phyloP scores from a whole-genome alignment of 1,139 yeast species.

The Saccharomyces pastorianus region DNA sequence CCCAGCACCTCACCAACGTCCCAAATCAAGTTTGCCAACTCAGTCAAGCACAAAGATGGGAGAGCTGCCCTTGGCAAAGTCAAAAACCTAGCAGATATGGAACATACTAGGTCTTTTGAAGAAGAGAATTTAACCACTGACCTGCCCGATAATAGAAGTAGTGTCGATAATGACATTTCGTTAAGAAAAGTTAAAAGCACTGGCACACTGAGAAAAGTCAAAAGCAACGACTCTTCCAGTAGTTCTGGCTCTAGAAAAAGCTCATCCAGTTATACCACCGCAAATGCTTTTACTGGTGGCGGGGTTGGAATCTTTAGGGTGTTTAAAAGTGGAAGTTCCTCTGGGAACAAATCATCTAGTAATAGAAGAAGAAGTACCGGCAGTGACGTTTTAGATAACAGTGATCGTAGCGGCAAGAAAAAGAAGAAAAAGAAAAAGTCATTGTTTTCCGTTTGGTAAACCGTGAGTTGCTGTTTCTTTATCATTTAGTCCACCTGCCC shows the following conservation, averaged over 20 bases:
- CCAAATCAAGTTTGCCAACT: constrained; percentile 9
- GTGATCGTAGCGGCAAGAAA: neutral
- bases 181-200: constrained; percentile 10
- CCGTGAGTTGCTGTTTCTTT: neutral
- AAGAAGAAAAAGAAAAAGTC: neutral
- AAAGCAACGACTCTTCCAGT: constrained; percentile 1
- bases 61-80: constrained; percentile 6
- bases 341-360: constrained; percentile 1
- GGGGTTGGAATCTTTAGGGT: constrained; percentile 3
- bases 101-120: neutral
- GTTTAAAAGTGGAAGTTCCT: neutral
- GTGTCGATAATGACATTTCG: neutral
- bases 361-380: constrained; percentile 7
- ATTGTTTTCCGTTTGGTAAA: neutral
- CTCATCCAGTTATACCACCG: constrained; percentile 1
- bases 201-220: constrained; percentile 3
- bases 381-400: neutral
- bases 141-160: neutral
- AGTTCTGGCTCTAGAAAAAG: constrained; percentile 3
- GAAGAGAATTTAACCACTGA: neutral
- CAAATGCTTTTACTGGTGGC: constrained; percentile 2
- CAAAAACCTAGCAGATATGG: neutral
- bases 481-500: neutral
- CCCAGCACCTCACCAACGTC: neutral
- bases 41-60: constrained; percentile 8